Evolutionary conservation across 2,329 filamentous ascomycete genomes (phyloP), one percentile per base, ranked within the genome.

Genomic region (Elsinoe necatrix): DNA sequence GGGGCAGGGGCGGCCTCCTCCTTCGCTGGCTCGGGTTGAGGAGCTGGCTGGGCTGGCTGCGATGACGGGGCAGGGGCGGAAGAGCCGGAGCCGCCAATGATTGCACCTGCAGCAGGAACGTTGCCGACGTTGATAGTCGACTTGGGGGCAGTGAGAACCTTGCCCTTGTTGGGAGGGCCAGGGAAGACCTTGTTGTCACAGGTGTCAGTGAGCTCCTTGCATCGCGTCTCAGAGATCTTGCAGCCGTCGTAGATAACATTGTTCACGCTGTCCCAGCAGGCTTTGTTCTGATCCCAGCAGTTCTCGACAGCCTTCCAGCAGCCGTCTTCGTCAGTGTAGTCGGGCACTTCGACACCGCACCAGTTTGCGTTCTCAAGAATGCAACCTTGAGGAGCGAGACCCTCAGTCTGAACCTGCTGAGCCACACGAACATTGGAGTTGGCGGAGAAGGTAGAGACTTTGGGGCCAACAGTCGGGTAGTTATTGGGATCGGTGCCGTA

Each of bases 321-420:
- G 54, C 61, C 59, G 23, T 56, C 48, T 65, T 82, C 75, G 43
- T 73, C 72, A 3, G 70, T 72, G 71, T 85, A 88, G 7, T 69
- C 63, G 0, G 78, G 67, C 1, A 88, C 75, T 64, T 86, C 78
- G 58, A 77, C 73, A 54, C 78, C 84, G 69, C 83, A 87, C 85
- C 85, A 89, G 72, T 89, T 88, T 58, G 74, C 85, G 66, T 87
- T 87, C 65, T 82, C 80, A 59, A 84, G 65, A 35, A 87, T 72
- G 65, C 81, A 86, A 62, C 75, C 71, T 1, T 64, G 56, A 0
- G 84, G 84, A 54, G 81, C 72, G 11, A 76, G 68, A 11, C 82
- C 83, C 39, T 77, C 72, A 2, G 64, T 69, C 61, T 78, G 59
- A 58, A 29, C 57, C 56, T 39, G 57, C 41, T 58, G 37, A 56